phyloP scores from a whole-genome alignment of 1,139 yeast genomes.

The Sugiyamaella pinicola region DNA sequence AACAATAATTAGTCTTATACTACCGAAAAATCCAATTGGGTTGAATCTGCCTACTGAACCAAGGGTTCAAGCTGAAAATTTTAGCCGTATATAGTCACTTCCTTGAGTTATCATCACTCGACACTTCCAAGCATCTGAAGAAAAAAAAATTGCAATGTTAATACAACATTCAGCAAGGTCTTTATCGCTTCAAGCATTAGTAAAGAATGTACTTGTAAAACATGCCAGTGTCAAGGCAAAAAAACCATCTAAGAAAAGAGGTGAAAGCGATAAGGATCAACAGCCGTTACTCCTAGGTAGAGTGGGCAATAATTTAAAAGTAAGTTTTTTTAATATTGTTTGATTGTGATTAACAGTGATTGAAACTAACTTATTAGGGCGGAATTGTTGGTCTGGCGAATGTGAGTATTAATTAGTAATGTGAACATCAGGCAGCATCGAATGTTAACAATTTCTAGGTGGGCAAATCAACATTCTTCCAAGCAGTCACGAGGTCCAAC shows the following conservation, averaged over 20 bases:
- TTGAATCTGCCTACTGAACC: not conserved
- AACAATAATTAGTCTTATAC: too few relatives aligned
- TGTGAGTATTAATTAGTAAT: constrained; percentile 30
- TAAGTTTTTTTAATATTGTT: too few relatives aligned
- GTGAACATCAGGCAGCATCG: not conserved
- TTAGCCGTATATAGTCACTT: not conserved
- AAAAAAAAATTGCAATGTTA: constrained; percentile 7
- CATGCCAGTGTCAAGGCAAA: constrained; percentile 10
- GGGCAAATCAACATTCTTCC: constrained; percentile 77
- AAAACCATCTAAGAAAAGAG: constrained; percentile 13
- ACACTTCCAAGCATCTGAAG: not conserved
- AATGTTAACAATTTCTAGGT: constrained; percentile 43
- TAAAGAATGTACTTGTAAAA: not conserved
- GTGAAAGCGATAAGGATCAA: constrained; percentile 1
- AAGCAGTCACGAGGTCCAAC: constrained; percentile 74
- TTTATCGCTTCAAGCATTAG: not conserved
- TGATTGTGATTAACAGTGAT: too few relatives aligned
- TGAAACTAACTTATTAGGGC: constrained; percentile 26
- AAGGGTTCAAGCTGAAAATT: not conserved
- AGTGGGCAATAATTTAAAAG: constrained; percentile 63
- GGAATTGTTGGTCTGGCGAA: constrained; percentile 96
- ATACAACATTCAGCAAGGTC: not conserved
- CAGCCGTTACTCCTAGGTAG: constrained; percentile 30
- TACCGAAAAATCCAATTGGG: too few relatives aligned
- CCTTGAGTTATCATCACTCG: not conserved